Evolutionary conservation across 495 filamentous ascomycete species (phyloP), one percentile per base, ranked within the genome.

Genomic region (Tetracladium setigerum): DNA sequence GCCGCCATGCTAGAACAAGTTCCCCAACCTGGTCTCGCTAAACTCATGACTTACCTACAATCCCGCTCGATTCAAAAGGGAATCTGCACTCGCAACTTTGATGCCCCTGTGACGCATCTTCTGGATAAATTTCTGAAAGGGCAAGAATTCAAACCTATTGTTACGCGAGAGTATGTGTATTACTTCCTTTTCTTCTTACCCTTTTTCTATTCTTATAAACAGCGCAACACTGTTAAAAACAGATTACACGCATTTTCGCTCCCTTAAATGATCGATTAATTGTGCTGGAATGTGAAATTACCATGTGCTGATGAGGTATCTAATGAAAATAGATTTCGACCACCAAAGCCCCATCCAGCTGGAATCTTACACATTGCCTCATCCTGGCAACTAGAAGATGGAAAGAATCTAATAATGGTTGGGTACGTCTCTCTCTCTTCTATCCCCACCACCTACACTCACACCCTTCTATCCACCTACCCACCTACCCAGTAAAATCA

Each of bases 71-170:
- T 96, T 1, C 76, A 70, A 44, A 88, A 92, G 62, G 92, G 76
- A 0, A 86, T 98, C 50, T 95, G 90, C 67, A 98, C 92, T 5
- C 74, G 92, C 57, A 98, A 98, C 69, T 96, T 95, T 56, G 89
- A 95, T 74, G 79, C 70, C 15, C 74, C 71, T 30, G 72, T 77
- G 17, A 44, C 61, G 27, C 67, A 94, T 62, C 76, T 97, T 13
- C 72, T 95, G 1, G 58, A 68, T 17, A 92, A 83, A 19, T 88
- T 88, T 61, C 71, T 95, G 7, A 67, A 73, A 0, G 71, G 67
- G 2, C 71, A 78, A 50, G 64, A 74, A 16, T 95, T 97, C 62
- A 55, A 73, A 0, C 91, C 91, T 2, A 86, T 97, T 50, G 76
- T 97, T 10, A 97, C 91, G 0, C 71, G 91, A 6, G 88, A 89